A percentile compares a stretch with the other conserved stretches of the same genome.
Conservation (phyloP, 192 early-diverging fungal species). For the Piromyces sp. region DNA sequence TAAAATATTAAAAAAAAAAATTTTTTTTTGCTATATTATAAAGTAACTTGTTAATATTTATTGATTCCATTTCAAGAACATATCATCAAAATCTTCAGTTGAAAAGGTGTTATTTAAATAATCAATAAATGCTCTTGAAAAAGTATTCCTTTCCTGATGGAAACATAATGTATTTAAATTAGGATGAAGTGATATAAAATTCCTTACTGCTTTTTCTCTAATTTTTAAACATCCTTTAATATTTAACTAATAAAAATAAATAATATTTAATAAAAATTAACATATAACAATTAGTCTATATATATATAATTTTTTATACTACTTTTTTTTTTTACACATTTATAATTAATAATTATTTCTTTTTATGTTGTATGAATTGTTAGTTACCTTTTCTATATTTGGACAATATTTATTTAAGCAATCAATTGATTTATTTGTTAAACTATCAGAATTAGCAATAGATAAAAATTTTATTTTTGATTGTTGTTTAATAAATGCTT, state of each 20-base stretch:
- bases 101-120: background rate
- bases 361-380: too few species aligned
- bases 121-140: background rate
- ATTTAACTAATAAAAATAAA: too few species aligned
- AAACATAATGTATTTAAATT: background rate
- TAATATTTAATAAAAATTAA: too few species aligned
- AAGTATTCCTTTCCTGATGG: background rate
- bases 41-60: background rate
- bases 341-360: too few species aligned
- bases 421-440: background rate
- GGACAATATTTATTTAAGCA: background rate
- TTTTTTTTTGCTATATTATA: too few species aligned
- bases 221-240: background rate
- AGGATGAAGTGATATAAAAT: background rate
- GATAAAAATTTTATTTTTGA: background rate
- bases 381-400: background rate
- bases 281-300: too few species aligned
- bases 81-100: background rate
- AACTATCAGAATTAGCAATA: background rate
- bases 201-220: background rate
- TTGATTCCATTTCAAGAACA: background rate
- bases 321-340: too few species aligned
- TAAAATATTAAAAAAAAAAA: too few species aligned
- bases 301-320: too few species aligned
- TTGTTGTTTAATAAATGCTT: background rate